Evolutionary conservation across 2,329 filamentous ascomycete genomes (phyloP).

Genomic region (Penicillium sp.): DNA sequence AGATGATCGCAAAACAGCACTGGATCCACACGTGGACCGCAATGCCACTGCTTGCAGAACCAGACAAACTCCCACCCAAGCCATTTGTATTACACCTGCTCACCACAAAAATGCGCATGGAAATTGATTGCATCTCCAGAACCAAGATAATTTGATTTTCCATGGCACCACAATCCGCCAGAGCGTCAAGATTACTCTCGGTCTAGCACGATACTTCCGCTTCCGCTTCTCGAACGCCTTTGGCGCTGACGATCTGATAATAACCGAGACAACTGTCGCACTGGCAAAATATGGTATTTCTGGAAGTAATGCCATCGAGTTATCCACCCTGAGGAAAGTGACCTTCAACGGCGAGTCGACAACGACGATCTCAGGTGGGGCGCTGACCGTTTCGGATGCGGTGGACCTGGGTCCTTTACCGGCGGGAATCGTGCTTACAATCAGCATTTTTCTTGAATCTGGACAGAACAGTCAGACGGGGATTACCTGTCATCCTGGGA

Average conservation of each 20-base stretch:
- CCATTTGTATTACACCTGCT: slow-evolving; percentile 48
- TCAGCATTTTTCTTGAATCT: slow-evolving; percentile 59
- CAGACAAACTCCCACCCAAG: slow-evolving; percentile 60
- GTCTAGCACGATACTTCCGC: slow-evolving; percentile 55
- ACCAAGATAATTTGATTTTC: slow-evolving; percentile 54
- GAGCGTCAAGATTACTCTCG: slow-evolving; percentile 62
- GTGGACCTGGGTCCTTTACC: slow-evolving; percentile 54
- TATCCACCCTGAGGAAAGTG: slow-evolving; percentile 52
- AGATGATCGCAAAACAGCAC: neutral
- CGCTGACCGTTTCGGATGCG: slow-evolving; percentile 62
- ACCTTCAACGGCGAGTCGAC: slow-evolving; percentile 57
- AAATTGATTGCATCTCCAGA: slow-evolving; percentile 46
- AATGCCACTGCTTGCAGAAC: slow-evolving; percentile 58
- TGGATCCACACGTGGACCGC: slow-evolving; percentile 1
- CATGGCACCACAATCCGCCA: slow-evolving; percentile 66
- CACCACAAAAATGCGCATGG: slow-evolving; percentile 10
- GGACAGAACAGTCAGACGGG: slow-evolving; percentile 56
- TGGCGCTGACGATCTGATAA: slow-evolving; percentile 59
- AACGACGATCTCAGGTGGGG: slow-evolving; percentile 56
- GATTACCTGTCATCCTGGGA: slow-evolving; percentile 67
- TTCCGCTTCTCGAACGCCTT: slow-evolving; percentile 68
- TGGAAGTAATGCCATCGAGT: slow-evolving; percentile 55
- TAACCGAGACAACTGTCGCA: slow-evolving; percentile 61
- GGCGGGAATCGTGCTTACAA: slow-evolving; percentile 55
- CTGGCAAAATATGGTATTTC: slow-evolving; percentile 48